These are phyloP conservation scores for Malus orientalis DNA, from an alignment of 306 rosid genomes.

Conservation along the genomic window DNA sequence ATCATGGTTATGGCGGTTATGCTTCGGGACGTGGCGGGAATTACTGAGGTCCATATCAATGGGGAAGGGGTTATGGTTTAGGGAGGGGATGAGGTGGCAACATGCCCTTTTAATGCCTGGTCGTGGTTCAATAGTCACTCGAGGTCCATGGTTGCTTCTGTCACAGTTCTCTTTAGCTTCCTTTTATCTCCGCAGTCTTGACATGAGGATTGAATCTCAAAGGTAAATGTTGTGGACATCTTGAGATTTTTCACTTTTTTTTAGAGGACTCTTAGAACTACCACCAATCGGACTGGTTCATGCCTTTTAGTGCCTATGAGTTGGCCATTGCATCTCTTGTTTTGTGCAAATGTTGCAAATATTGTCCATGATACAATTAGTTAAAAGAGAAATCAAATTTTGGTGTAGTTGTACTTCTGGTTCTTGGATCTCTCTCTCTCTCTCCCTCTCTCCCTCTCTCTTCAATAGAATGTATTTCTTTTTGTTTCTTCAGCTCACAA, in stretches of 20 bases:
- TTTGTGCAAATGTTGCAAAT: neutral
- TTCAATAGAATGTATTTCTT: neutral
- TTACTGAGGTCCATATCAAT: slow-evolving; percentile 31
- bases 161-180: slow-evolving; percentile 5
- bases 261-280: neutral
- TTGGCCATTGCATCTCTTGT: slow-evolving; percentile 25
- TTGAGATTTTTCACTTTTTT: neutral
- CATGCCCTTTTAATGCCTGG: slow-evolving; percentile 26
- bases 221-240: slow-evolving; percentile 17
- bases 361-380: slow-evolving; percentile 9
- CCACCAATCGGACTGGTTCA: slow-evolving; percentile 24
- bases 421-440: neutral
- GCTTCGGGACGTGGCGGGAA: slow-evolving; percentile 37
- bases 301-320: slow-evolving; percentile 26
- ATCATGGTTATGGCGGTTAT: slow-evolving; percentile 30
- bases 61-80: slow-evolving; percentile 40
- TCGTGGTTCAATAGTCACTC: neutral
- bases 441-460: neutral
- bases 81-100: slow-evolving; percentile 42
- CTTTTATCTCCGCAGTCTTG: slow-evolving; percentile 8
- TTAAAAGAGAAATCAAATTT: neutral
- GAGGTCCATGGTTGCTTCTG: neutral
- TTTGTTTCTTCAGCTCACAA: too few species aligned
- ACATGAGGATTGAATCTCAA: slow-evolving; percentile 6
- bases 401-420: neutral